Evolutionary conservation across 768 basidiomycete genomes (phyloP).

Genomic region (Lentinula aciculospora): DNA sequence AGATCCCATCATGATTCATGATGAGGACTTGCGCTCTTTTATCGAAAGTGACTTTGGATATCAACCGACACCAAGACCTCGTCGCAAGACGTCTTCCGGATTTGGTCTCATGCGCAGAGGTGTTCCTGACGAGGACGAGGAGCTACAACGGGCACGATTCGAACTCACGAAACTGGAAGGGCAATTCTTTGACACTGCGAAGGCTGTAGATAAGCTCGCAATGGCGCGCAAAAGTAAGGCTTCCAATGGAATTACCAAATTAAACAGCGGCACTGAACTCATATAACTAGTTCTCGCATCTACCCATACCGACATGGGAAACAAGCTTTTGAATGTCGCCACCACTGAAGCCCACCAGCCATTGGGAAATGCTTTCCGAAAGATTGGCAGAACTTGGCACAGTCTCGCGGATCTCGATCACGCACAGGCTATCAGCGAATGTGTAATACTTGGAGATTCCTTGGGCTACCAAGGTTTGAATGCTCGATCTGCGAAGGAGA

Average conservation of each 20-base stretch:
- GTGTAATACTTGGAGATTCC: constrained; percentile 92
- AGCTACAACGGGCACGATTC: constrained; percentile 82
- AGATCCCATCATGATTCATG: constrained; percentile 79
- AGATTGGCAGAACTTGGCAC: constrained; percentile 85
- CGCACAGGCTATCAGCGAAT: constrained; percentile 90
- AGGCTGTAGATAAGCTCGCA: constrained; percentile 84
- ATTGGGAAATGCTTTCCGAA: constrained; percentile 76
- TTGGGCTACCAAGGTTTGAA: constrained; percentile 96
- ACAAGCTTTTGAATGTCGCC: constrained; percentile 83
- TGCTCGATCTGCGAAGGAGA: constrained; percentile 95
- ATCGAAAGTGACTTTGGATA: constrained; percentile 98
- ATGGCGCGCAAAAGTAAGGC: constrained; percentile 67
- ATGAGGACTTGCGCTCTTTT: constrained; percentile 93
- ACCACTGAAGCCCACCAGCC: constrained; percentile 86
- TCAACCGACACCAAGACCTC: constrained; percentile 73
- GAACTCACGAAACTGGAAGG: constrained; percentile 90
- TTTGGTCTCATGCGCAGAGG: constrained; percentile 74
- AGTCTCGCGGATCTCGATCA: constrained; percentile 84
- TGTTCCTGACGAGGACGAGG: constrained; percentile 93
- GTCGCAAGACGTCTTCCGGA: constrained; percentile 66
- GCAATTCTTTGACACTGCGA: constrained; percentile 89
- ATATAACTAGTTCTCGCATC: constrained; percentile 57
- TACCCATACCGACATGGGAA: constrained; percentile 88
- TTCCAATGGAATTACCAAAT: neutral
- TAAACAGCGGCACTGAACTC: constrained; percentile 4